Base-by-base conservation (phyloP, 257 asterid genomes). In the Lantana camara region DNA sequence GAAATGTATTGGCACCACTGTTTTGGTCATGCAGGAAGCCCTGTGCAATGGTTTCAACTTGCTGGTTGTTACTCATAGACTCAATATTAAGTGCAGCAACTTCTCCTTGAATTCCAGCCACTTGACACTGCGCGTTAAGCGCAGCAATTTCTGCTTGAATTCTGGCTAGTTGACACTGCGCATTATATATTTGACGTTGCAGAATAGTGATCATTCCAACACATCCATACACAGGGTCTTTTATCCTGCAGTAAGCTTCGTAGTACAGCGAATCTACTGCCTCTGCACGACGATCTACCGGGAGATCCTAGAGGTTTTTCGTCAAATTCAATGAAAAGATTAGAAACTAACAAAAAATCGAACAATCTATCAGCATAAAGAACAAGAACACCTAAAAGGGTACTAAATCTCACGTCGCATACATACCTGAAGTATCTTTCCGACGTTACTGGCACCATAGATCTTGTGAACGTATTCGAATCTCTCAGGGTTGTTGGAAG, bases 381-480 rank as follows among this genome's bases (percentile, higher is more conserved):
- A 30, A 30, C 35, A 30, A 30, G 35, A 30, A 30, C 3, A n/a
- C n/a, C n/a, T 7, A 30, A 30, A 30, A 30, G 3, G 35, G 7
- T n/a, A 30, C 35, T n/a, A 3, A 30, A 2, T 30, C 7, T 3
- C 35, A 2, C 35, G 3, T 2, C 7, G 7, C 7, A 7, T 37
- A 6, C 44, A 1, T 60, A 79, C 97, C 77, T 79, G 78, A 22
- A 90, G 85, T 27, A 87, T 75, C 69, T 87, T 83, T 10, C 60
- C 84, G 17, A 82, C 83, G 15, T 87, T 87, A 73, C 90, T 78
- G 41, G 97, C 96, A 14, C 96, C 96, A 54, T 69, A 90, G 60
- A 90, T 78, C 67, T 73, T 80, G 77, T 87, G 96, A 55, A 87
- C 87, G 10, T 67, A 73, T 27, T 70, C 66, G 47, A 87, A 90